Base-by-base conservation (phyloP, 345 rosid species). In the Brassica carinata region DNA sequence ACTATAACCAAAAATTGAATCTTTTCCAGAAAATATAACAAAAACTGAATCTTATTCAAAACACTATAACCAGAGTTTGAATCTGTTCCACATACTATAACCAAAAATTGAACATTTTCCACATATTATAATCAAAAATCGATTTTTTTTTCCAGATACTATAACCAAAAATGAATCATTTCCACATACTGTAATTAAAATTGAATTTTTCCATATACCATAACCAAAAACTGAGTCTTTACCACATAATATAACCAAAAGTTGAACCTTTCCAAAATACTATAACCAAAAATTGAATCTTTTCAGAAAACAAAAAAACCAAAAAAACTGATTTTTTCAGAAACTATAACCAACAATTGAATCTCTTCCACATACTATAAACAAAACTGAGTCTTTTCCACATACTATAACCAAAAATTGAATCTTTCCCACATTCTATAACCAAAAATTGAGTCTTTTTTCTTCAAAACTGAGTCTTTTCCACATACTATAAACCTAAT, bases 371-470 rank as follows among this genome's bases (percentile, higher is more conserved):
- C 2, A 19, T 1, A 59, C 0, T 8, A 58, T 8, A 58, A 58
- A 0, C 64, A 64, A 2, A 64, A 62, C 36, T 29, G 8, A 65
- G 86, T 87, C 89, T 85, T 11, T 45, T 11, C 53, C n/a, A 0
- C n/a, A 11, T 43, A 9, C 51, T 43, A 43, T 43, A 43, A 43
- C 0, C 45, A 8, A 8, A 33, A 38, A 38, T 10, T 8, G 45
- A 38, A 8, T 8, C 23, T 19, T 19, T 13, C 3, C n/a, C 53
- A 11, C 53, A 45, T 43, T 2, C 51, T 43, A 43, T 43, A 43
- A 43, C 0, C 57, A 13, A 48, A 43, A 11, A 43, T 3, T 3
- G 15, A 38, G 2, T 8, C 23, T n/a, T n/a, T n/a, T n/a, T n/a
- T n/a, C n/a, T n/a, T n/a, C 57, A 13, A 48, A 43, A 11, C n/a